These are phyloP conservation scores for Pyrus hybrid DNA, from an alignment of 331 rosid genomes.

Conservation along the genomic window DNA sequence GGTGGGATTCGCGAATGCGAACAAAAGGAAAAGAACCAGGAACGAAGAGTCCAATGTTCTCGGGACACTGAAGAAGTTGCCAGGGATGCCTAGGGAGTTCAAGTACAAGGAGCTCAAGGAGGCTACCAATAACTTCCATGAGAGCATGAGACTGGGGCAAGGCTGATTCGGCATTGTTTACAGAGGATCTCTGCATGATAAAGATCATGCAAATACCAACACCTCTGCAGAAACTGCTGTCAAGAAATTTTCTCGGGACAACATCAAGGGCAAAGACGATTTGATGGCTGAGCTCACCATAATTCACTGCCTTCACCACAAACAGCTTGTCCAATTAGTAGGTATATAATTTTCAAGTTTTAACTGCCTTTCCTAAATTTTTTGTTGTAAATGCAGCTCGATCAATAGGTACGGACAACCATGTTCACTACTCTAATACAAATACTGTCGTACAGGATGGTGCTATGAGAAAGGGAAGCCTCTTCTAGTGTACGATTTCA, in stretches of 20 bases:
- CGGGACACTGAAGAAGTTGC: slow-evolving; percentile 30
- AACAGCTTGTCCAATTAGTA: slow-evolving; percentile 39
- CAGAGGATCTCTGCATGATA: slow-evolving; percentile 28
- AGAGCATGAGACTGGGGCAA: slow-evolving; percentile 36
- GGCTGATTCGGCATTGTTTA: slow-evolving; percentile 51
- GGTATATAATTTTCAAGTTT: slow-evolving; percentile 14
- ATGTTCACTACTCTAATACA: background rate
- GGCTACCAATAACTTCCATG: slow-evolving; percentile 38
- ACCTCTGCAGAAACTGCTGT: slow-evolving; percentile 24
- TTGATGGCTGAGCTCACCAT: slow-evolving; percentile 55
- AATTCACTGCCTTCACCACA: slow-evolving; percentile 53
- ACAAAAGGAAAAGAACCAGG: slow-evolving; percentile 14
- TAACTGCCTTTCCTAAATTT: background rate
- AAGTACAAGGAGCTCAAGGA: slow-evolving; percentile 31
- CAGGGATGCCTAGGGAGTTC: slow-evolving; percentile 46
- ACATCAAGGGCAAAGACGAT: slow-evolving; percentile 33
- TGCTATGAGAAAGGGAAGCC: slow-evolving; percentile 48
- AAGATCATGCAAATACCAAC: background rate
- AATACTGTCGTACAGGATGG: slow-evolving; percentile 29
- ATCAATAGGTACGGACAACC: background rate
- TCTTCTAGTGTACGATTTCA: too few relatives aligned
- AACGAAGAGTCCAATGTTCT: slow-evolving; percentile 21
- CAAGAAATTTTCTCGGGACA: slow-evolving; percentile 39
- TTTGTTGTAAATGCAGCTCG: background rate
- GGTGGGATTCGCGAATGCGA: slow-evolving; percentile 10